A percentile compares a stretch with the other conserved stretches of the same genome.
These are phyloP conservation scores for Leccinum solheimii DNA, from an alignment of 1,284 basidiomycete genomes.

Conservation along the genomic window DNA sequence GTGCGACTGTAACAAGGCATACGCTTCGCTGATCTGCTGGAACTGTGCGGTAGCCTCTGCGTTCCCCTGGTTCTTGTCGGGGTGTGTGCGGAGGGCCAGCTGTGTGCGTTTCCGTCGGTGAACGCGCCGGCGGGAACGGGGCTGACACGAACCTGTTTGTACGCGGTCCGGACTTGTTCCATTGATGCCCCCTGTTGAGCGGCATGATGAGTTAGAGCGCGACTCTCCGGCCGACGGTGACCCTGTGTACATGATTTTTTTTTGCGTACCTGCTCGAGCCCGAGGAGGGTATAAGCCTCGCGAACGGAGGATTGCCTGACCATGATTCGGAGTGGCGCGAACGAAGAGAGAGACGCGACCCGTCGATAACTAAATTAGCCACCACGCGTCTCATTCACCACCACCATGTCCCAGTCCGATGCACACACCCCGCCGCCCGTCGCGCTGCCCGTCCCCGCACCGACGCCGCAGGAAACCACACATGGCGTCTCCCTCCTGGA, in stretches of 20 bases:
- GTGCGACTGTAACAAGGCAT: slow-evolving; percentile 57
- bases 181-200: slow-evolving; percentile 52
- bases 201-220: slow-evolving; percentile 7
- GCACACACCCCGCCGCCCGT: slow-evolving; percentile 1
- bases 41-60: slow-evolving; percentile 66
- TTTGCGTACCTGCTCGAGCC: slow-evolving; percentile 53
- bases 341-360: slow-evolving; percentile 28
- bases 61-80: slow-evolving; percentile 70
- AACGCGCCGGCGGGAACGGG: neutral
- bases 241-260: neutral
- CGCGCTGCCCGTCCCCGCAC: slow-evolving; percentile 6
- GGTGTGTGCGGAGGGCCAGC: slow-evolving; percentile 67
- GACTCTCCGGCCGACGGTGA: neutral
- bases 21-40: slow-evolving; percentile 67
- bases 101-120: slow-evolving; percentile 28
- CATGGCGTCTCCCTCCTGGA: slow-evolving; percentile 15
- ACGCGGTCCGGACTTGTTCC: slow-evolving; percentile 63
- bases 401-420: slow-evolving; percentile 20
- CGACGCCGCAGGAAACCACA: slow-evolving; percentile 14
- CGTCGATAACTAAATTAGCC: slow-evolving; percentile 21
- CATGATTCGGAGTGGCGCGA: slow-evolving; percentile 33
- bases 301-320: slow-evolving; percentile 38
- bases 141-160: slow-evolving; percentile 55
- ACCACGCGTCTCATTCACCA: slow-evolving; percentile 7
- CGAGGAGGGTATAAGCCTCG: slow-evolving; percentile 58